Evolutionary conservation across 2,329 filamentous ascomycete genomes (phyloP).

Genomic region (Talaromyces funiculosus): DNA sequence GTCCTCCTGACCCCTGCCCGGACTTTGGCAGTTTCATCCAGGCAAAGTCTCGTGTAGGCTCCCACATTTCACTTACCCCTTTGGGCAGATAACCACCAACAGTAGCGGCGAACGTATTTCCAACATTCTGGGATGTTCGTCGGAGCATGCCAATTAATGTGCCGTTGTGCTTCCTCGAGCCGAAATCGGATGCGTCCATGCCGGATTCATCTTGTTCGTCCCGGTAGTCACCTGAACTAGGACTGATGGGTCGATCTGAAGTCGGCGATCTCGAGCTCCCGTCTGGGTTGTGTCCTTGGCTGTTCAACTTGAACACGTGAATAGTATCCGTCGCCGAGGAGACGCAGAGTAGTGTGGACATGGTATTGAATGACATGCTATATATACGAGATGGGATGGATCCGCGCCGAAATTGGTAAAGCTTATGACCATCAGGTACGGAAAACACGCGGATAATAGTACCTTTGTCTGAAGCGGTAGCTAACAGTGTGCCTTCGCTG

Average conservation of each 20-base stretch:
- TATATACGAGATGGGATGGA: constrained; percentile 95
- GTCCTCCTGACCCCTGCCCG: constrained; percentile 32
- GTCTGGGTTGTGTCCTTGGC: constrained; percentile 29
- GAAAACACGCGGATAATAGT: constrained; percentile 97
- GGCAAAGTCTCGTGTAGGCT: constrained; percentile 88
- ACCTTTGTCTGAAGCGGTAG: constrained; percentile 93
- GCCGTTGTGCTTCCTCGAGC: constrained; percentile 54
- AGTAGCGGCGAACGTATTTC: constrained; percentile 78
- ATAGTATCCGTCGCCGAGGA: constrained; percentile 95
- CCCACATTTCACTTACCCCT: constrained; percentile 96
- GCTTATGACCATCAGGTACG: constrained; percentile 80
- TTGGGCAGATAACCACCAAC: constrained; percentile 88
- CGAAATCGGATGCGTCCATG: constrained; percentile 28
- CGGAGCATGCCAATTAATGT: constrained; percentile 86
- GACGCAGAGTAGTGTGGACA: constrained; percentile 86
- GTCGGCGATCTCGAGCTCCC: constrained; percentile 23
- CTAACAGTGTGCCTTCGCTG: constrained; percentile 82
- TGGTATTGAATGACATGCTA: constrained; percentile 98
- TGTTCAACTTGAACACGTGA: constrained; percentile 80
- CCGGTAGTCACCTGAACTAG: constrained; percentile 25
- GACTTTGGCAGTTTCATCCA: constrained; percentile 84
- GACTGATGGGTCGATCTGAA: constrained; percentile 23
- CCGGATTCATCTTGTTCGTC: constrained; percentile 27
- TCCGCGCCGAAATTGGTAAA: constrained; percentile 92
- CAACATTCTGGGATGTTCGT: constrained; percentile 91